Base-by-base conservation (phyloP, 2,329 filamentous ascomycete genomes). In the Bipolaris victoriae region DNA sequence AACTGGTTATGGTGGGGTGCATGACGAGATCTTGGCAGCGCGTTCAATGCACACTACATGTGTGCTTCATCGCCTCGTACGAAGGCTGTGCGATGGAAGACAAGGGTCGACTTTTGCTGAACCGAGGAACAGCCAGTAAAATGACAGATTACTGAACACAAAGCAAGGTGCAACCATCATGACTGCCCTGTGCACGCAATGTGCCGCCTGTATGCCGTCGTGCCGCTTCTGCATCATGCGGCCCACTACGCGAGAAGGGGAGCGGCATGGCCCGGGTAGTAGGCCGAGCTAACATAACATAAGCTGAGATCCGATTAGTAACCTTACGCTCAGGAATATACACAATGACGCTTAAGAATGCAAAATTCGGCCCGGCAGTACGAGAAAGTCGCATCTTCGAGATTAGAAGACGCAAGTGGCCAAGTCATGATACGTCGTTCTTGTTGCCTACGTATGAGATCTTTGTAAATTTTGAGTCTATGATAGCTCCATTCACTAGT, bases 271-370 rank as follows among this genome's bases (percentile, higher is more conserved):
- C 44, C 33, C 35, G 22, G 35, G 20, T 29, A n/a, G 20, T 22
- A 31, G 9, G 20, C 2, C 22, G 10, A 43, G 16, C 9, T 31
- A 20, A 35, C 31, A 16, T 13, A 11, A 44, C n/a, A 24, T 33
- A 51, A 51, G 52, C 47, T 51, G 52, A 44, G 10, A 20, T 35
- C 2, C 18, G 52, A n/a, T 55, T 49, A 51, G 51, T 51, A 55
- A 55, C 24, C 37, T 47, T 33, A 18, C n/a, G 10, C 15, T 9
- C 31, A 36, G 22, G 3, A 26, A 24, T 35, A 35, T 35, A 16
- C 18, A 36, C 13, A 18, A 13, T 9, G 31, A 20, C 20, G 16
- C 13, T 16, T 36, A 20, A 29, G 20, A 22, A 31, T 18, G 15
- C n/a, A 29, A 51, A 20, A 29, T 13, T 15, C 4, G n/a, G 5